Evolutionary conservation across 116 monocot species (phyloP).

Genomic region (Trichopus zeylanicus): DNA sequence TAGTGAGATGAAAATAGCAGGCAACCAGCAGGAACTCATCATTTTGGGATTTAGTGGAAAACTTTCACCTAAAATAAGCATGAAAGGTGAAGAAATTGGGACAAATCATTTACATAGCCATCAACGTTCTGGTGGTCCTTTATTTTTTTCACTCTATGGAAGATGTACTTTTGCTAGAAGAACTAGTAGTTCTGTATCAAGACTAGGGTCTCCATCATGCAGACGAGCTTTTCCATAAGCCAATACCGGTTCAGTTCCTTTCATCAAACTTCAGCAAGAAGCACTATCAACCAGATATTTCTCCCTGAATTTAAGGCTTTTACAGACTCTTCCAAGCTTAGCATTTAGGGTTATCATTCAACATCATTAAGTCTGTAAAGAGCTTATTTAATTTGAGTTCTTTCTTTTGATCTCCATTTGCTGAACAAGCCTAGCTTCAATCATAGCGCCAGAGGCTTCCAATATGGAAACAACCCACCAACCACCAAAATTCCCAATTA

Average conservation of each 20-base stretch:
- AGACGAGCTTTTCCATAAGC: constrained; percentile 2
- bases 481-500: neutral
- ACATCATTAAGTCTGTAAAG: too few relatives aligned
- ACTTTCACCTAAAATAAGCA: neutral
- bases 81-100: neutral
- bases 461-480: neutral
- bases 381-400: too few relatives aligned
- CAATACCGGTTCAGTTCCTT: neutral
- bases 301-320: neutral
- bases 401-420: neutral
- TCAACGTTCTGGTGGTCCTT: too few relatives aligned
- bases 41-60: neutral
- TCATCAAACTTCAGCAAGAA: neutral
- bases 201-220: neutral
- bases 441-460: neutral
- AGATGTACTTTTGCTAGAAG: neutral
- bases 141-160: too few relatives aligned
- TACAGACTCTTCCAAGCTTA: too few relatives aligned
- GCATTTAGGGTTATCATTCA: too few relatives aligned
- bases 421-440: neutral
- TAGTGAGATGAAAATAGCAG: too few relatives aligned
- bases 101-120: neutral
- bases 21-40: neutral
- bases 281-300: neutral
- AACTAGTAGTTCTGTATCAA: neutral